Base-by-base conservation (phyloP, 371 early-diverging fungal genomes). In the Nematocida ironsii region DNA sequence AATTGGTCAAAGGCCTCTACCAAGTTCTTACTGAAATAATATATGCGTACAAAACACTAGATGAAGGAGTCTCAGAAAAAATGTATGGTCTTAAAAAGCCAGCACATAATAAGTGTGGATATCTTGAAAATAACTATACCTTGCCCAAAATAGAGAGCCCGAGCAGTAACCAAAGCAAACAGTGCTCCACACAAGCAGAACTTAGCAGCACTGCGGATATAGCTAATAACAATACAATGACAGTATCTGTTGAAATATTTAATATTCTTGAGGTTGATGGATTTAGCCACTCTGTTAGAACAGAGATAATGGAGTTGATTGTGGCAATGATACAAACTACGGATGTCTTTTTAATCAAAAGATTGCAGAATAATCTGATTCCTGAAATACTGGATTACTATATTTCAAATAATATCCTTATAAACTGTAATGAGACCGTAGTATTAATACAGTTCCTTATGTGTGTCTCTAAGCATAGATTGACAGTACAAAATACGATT, bases 161-260 rank as follows among this genome's bases (percentile, higher is more conserved):
- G 9, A 23, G 13, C 25, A 48, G 27, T 7, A 61, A 11, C 5
- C 42, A 27, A 16, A 40, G 25, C 9, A 4, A n/a, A 23, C 62
- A 73, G 16, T 11, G 25, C 25, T 16, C 11, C 4, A 11, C 61
- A 62, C 23, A 73, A 47, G 9, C 0, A 11, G 60, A 58, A 20
- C 54, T 20, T 11, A 54, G 11, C 11, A 62, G 67, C 33, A 54
- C 11, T 20, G 23, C n/a, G 1, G 62, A 58, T 20, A 78, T 56
- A 44, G 54, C 70, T 23, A 69, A 23, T 9, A 48, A 78, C 47
- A 78, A 78, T 62, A 42, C 44, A 7, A 78, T 78, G 80, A 69
- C 69, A 9, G 44, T 78, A 5, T 66, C 55, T 45, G 50, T 23
- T 45, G 39, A 54, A 23, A 60, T 78, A 45, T 78, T 68, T 57